Evolutionary conservation across 1,284 basidiomycete species (phyloP).

Genomic region (Marasmius tenuissimus): DNA sequence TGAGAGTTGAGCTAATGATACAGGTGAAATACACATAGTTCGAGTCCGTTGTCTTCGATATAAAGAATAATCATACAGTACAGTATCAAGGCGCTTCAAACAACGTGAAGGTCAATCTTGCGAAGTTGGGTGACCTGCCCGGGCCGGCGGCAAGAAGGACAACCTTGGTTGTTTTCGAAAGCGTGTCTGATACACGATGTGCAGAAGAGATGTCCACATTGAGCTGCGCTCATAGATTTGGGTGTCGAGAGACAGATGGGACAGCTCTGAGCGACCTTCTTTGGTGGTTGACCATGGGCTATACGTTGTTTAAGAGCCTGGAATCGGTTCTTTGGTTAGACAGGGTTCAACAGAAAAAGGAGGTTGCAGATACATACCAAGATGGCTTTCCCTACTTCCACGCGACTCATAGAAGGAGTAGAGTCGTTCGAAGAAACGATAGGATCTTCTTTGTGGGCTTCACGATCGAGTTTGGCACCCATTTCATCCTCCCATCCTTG

Average conservation of each 20-base stretch:
- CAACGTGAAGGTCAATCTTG: neutral
- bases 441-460: neutral
- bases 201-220: slow-evolving; percentile 11
- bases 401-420: neutral
- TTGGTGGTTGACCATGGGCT: neutral
- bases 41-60: no score
- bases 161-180: slow-evolving; percentile 4
- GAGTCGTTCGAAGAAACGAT: neutral
- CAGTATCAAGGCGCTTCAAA: neutral
- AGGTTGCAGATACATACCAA: neutral
- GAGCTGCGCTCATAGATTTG: slow-evolving; percentile 9
- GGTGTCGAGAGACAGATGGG: slow-evolving; percentile 4
- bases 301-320: slow-evolving; percentile 7
- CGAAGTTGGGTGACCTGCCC: slow-evolving; percentile 6
- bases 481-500: slow-evolving; percentile 7
- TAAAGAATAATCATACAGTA: no score
- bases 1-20: neutral
- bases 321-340: neutral
- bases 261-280: slow-evolving; percentile 6
- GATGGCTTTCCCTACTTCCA: slow-evolving; percentile 1
- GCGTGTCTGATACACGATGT: slow-evolving; percentile 8
- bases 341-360: neutral
- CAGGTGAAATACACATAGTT: neutral
- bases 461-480: slow-evolving; percentile 1
- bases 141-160: slow-evolving; percentile 7